phyloP scores from a whole-genome alignment of 306 rosid genomes.

The Nissolia schottii region DNA sequence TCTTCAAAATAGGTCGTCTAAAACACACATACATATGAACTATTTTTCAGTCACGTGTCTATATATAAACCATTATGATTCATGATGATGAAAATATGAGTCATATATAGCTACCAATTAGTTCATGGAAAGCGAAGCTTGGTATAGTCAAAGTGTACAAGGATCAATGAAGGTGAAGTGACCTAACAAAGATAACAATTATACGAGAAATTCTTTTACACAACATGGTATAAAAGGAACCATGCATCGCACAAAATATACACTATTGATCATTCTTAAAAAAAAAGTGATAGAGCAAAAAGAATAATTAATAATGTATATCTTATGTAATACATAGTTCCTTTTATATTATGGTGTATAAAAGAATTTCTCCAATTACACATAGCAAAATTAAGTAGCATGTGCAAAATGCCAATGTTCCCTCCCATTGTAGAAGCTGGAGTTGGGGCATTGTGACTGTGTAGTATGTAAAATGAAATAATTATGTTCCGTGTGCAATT shows the following conservation, averaged over 20 bases:
- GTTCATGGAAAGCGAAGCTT: neutral
- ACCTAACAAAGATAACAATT: neutral
- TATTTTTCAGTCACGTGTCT: neutral
- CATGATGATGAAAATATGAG: neutral
- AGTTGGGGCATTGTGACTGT: neutral
- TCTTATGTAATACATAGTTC: too few relatives aligned
- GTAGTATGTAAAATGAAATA: neutral
- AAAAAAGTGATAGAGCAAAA: too few relatives aligned
- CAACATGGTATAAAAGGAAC: too few relatives aligned
- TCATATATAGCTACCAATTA: neutral
- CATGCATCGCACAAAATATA: too few relatives aligned
- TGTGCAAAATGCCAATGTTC: neutral
- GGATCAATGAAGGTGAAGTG: constrained; percentile 1
- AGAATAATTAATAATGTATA: too few relatives aligned
- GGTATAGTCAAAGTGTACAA: neutral
- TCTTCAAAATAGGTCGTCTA: too few relatives aligned
- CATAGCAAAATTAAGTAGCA: too few relatives aligned
- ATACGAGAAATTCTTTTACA: too few relatives aligned
- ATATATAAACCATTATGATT: neutral
- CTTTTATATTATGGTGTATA: too few relatives aligned
- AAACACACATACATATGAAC: neutral
- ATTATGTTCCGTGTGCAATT: neutral
- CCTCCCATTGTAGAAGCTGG: neutral
- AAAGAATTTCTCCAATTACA: too few relatives aligned
- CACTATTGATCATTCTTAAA: too few relatives aligned